Percentiles rank a stretch among this genome's conserved stretches.
Conservation (phyloP, 78 protist species). For the Dictyostelium capitatum region DNA sequence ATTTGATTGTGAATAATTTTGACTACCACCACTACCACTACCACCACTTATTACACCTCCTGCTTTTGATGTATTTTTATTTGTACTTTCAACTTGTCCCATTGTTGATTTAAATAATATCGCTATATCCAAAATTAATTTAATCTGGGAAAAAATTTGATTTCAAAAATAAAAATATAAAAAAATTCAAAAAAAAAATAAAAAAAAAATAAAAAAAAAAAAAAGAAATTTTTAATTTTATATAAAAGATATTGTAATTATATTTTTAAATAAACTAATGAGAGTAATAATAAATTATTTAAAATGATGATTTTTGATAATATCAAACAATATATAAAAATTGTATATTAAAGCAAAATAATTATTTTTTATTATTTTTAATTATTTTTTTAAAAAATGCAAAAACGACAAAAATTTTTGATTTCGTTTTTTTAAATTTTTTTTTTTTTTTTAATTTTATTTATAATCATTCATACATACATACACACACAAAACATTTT, state of each 20-base stretch:
- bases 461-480: not conserved
- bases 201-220: not conserved
- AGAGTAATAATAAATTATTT: no score
- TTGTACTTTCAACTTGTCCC: constrained; percentile 43
- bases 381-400: not conserved
- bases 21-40: not conserved
- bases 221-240: no score
- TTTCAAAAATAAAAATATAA: not conserved
- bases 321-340: no score
- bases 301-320: no score
- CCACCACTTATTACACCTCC: not conserved
- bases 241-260: no score
- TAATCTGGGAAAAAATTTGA: no score
- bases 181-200: not conserved
- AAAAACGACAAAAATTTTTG: constrained; percentile 3
- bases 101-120: no score
- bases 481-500: not conserved
- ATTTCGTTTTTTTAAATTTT: not conserved
- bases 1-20: not conserved
- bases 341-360: no score
- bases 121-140: no score
- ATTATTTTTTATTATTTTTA: no score
- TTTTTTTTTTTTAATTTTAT: not conserved
- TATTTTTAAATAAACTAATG: no score
- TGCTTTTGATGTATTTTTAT: not conserved